These are phyloP conservation scores for Podospora fimiseda DNA, from an alignment of 495 filamentous ascomycete genomes.

Conservation along the genomic window DNA sequence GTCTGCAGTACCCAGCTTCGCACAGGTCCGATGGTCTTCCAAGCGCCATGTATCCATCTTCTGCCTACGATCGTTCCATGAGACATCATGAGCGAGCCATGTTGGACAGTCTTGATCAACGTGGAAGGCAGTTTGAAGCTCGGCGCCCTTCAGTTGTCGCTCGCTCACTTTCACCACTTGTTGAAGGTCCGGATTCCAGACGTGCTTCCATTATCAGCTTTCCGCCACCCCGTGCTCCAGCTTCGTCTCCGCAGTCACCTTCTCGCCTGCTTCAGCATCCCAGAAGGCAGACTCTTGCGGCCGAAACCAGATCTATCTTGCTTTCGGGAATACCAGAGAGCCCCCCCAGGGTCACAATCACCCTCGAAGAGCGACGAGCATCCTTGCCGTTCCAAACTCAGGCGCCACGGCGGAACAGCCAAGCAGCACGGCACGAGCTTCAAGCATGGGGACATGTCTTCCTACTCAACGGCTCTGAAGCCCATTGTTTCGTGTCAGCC, in stretches of 20 bases:
- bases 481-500: slow-evolving; percentile 37
- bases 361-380: slow-evolving; percentile 15
- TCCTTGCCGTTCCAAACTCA: slow-evolving; percentile 14
- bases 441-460: slow-evolving; percentile 31
- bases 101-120: slow-evolving; percentile 33
- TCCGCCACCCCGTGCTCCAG: slow-evolving; percentile 9
- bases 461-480: slow-evolving; percentile 25
- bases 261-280: slow-evolving; percentile 7
- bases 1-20: slow-evolving; percentile 21
- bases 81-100: slow-evolving; percentile 35
- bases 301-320: slow-evolving; percentile 25
- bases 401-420: slow-evolving; percentile 11
- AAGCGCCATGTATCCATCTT: slow-evolving; percentile 32
- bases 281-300: slow-evolving; percentile 16
- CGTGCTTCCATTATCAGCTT: slow-evolving; percentile 12
- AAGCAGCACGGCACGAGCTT: slow-evolving; percentile 22
- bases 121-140: slow-evolving; percentile 14
- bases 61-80: slow-evolving; percentile 30
- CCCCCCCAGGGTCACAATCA: not conserved
- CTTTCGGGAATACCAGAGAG: slow-evolving; percentile 15
- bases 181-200: slow-evolving; percentile 15
- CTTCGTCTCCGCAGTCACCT: slow-evolving; percentile 10
- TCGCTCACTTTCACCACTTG: slow-evolving; percentile 23
- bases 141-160: slow-evolving; percentile 5
- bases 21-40: slow-evolving; percentile 26